Percentiles rank a stretch among this genome's conserved stretches.
Evolutionary conservation across 805 yeast genomes (phyloP).

Genomic region (Wickerhamiella cacticola): DNA sequence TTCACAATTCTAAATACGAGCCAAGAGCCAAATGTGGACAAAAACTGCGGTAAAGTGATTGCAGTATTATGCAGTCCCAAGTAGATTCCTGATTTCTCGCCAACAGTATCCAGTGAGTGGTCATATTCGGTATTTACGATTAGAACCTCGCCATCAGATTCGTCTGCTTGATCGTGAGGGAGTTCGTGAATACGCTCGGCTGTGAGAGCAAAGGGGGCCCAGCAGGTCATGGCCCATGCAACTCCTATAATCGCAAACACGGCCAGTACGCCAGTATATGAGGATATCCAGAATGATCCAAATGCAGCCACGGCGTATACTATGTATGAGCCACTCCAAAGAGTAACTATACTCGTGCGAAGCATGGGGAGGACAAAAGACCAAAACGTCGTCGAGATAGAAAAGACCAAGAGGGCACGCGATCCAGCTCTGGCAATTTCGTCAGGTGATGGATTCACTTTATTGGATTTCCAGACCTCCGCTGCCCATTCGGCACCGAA

Average conservation of each 20-base stretch:
- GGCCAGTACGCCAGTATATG: constrained; percentile 35
- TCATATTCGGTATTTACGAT: constrained; percentile 1
- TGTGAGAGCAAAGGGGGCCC: constrained; percentile 56
- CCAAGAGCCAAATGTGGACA: constrained; percentile 32
- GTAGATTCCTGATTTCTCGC: constrained; percentile 29
- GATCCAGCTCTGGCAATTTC: constrained; percentile 29
- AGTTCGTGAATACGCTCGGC: constrained; percentile 34
- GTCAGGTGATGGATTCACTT: constrained; percentile 26
- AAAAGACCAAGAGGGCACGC: constrained; percentile 29
- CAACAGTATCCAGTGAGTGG: constrained; percentile 14
- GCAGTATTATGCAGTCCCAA: constrained; percentile 33
- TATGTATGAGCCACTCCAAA: constrained; percentile 43
- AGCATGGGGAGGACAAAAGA: constrained; percentile 17
- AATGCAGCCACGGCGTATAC: constrained; percentile 40
- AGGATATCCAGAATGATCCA: constrained; percentile 36
- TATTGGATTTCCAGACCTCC: constrained; percentile 39
- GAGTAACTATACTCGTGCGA: constrained; percentile 15
- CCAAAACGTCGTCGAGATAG: constrained; percentile 23
- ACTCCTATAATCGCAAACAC: constrained; percentile 45
- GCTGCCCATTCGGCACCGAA: constrained; percentile 58
- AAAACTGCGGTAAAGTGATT: constrained; percentile 31
- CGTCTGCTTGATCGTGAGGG: constrained; percentile 13
- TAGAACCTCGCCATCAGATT: neutral
- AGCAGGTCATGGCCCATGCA: constrained; percentile 53
- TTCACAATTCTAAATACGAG: constrained; percentile 27